Conservation (phyloP, 1,284 basidiomycete species). For the Coniophora puteana region DNA sequence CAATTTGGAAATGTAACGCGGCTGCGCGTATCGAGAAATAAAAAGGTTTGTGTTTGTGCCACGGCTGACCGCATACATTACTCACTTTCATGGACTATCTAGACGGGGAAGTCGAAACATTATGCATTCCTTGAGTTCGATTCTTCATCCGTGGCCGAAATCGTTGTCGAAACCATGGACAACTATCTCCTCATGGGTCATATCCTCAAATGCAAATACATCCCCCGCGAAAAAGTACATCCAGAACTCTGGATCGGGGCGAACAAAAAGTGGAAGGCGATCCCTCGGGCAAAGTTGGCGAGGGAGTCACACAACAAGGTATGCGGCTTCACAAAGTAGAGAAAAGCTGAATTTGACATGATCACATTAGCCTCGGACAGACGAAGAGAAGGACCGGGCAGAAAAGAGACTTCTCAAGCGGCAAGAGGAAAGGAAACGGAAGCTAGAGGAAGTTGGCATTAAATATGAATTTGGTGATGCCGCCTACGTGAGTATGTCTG, state of each 20-base stretch:
- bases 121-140: constrained; percentile 97
- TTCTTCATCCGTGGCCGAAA: constrained; percentile 85
- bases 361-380: constrained; percentile 62
- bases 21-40: constrained; percentile 88
- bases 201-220: constrained; percentile 84
- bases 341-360: background rate
- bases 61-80: background rate
- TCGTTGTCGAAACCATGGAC: constrained; percentile 98
- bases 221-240: constrained; percentile 87
- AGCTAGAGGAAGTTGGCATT: constrained; percentile 82
- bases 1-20: constrained; percentile 95
- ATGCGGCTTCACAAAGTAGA: constrained; percentile 12
- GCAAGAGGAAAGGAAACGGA: constrained; percentile 75
- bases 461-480: constrained; percentile 82
- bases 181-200: constrained; percentile 97
- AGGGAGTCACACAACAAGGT: constrained; percentile 83
- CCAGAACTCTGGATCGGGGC: constrained; percentile 97
- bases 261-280: constrained; percentile 82
- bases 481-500: constrained; percentile 66
- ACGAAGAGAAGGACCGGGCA: constrained; percentile 66
- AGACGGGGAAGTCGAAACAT: constrained; percentile 96
- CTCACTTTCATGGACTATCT: constrained; percentile 2
- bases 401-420: constrained; percentile 74
- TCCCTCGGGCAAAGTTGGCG: constrained; percentile 74
- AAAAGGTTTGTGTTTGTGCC: constrained; percentile 58